These are phyloP conservation scores for Podila horticola DNA, from an alignment of 192 early-diverging fungal species.

Conservation along the genomic window DNA sequence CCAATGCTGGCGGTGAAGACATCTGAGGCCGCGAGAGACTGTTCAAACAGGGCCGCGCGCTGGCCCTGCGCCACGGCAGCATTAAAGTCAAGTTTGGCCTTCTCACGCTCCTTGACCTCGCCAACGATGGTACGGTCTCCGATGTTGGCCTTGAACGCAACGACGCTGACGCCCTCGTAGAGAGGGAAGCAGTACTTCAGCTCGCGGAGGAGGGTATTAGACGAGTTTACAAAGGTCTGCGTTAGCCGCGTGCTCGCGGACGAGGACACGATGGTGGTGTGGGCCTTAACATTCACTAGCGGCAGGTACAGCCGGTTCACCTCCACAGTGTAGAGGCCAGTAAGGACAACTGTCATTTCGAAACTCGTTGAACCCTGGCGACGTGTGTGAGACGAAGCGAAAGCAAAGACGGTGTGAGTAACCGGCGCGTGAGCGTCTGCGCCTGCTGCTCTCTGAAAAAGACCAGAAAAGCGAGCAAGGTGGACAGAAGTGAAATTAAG, in stretches of 20 bases:
- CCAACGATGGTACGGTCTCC: slow-evolving; percentile 21
- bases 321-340: slow-evolving; percentile 11
- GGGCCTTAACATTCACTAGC: slow-evolving; percentile 17
- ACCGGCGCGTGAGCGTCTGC: slow-evolving; percentile 1
- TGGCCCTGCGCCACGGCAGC: slow-evolving; percentile 21
- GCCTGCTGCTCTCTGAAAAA: slow-evolving; percentile 4
- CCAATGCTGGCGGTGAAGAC: slow-evolving; percentile 62
- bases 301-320: slow-evolving; percentile 10
- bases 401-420: slow-evolving; percentile 10
- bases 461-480: slow-evolving; percentile 5
- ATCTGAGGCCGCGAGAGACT: slow-evolving; percentile 23
- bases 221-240: slow-evolving; percentile 18
- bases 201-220: slow-evolving; percentile 15
- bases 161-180: slow-evolving; percentile 31
- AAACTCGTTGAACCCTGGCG: slow-evolving; percentile 8
- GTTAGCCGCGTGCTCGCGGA: slow-evolving; percentile 15
- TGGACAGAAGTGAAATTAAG: slow-evolving; percentile 8
- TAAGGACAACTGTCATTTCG: slow-evolving; percentile 7
- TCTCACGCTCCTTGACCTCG: slow-evolving; percentile 25
- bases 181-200: slow-evolving; percentile 28
- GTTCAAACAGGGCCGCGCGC: slow-evolving; percentile 16
- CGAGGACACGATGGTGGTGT: slow-evolving; percentile 16
- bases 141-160: slow-evolving; percentile 22
- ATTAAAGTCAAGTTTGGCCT: slow-evolving; percentile 15
- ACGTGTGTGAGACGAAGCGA: slow-evolving; percentile 9